Conservation (phyloP, 306 rosid species). For the Rosa lucieae region DNA sequence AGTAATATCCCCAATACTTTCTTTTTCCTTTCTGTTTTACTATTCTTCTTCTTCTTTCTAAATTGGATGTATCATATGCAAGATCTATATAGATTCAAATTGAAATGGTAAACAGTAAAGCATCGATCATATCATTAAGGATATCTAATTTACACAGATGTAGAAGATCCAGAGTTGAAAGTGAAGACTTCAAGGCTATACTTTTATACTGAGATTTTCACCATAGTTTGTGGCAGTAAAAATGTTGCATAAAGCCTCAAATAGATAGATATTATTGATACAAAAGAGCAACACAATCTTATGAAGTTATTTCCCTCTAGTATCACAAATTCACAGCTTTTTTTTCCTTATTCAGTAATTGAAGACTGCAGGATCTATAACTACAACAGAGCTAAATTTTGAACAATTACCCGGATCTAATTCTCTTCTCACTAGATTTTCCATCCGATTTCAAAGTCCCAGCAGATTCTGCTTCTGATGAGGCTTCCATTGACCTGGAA, state of each 20-base stretch:
- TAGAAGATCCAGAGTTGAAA: constrained; percentile 14
- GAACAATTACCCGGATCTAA: constrained; percentile 60
- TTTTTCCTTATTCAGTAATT: constrained; percentile 29
- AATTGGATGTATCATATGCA: neutral
- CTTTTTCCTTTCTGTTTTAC: neutral
- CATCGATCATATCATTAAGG: constrained; percentile 15
- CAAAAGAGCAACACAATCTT: constrained; percentile 33
- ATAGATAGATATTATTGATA: constrained; percentile 31
- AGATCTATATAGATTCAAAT: neutral
- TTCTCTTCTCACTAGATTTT: constrained; percentile 70
- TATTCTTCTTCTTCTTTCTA: constrained; percentile 13
- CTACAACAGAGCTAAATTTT: constrained; percentile 22
- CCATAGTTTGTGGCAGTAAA: constrained; percentile 23
- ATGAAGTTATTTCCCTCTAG: constrained; percentile 25
- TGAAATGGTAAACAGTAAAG: constrained; percentile 5
- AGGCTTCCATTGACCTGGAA: constrained; percentile 67
- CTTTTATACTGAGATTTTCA: constrained; percentile 25
- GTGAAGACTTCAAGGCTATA: constrained; percentile 33
- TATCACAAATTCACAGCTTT: constrained; percentile 20
- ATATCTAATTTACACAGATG: constrained; percentile 23
- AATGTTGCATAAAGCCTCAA: constrained; percentile 29
- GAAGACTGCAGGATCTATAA: constrained; percentile 29
- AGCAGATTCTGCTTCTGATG: constrained; percentile 77
- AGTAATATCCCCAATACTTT: neutral
- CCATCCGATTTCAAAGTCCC: constrained; percentile 78